A percentile compares a stretch with the other conserved stretches of the same genome.
Conservation (phyloP, 345 rosid genomes). For the Nasturtium officinale region DNA sequence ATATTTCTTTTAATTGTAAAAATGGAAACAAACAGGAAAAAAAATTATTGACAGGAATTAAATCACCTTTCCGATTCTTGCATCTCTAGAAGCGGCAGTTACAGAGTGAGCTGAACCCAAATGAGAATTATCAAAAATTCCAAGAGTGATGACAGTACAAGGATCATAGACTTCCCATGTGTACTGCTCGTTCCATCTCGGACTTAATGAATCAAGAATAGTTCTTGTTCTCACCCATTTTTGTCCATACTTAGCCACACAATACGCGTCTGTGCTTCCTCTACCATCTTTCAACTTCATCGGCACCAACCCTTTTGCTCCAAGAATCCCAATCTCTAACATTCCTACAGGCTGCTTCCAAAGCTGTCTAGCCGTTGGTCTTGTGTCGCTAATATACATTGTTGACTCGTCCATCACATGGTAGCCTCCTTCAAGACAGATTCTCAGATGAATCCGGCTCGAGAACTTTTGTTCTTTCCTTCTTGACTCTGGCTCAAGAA, state of each 20-base stretch:
- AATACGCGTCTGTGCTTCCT: slow-evolving; percentile 73
- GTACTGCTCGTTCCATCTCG: slow-evolving; percentile 83
- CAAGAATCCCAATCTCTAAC: slow-evolving; percentile 73
- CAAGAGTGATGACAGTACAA: slow-evolving; percentile 81
- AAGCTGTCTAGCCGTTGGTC: slow-evolving; percentile 83
- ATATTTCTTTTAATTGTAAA: background rate
- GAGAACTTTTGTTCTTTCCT: slow-evolving; percentile 82
- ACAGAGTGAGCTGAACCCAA: slow-evolving; percentile 50
- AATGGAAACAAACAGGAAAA: background rate
- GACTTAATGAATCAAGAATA: slow-evolving; percentile 56
- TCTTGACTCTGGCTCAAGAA: slow-evolving; percentile 64
- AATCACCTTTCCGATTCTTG: slow-evolving; percentile 76
- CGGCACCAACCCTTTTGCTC: slow-evolving; percentile 71
- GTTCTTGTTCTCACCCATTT: slow-evolving; percentile 91
- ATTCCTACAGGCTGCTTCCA: slow-evolving; percentile 85
- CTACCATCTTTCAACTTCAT: slow-evolving; percentile 77
- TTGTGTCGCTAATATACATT: slow-evolving; percentile 80
- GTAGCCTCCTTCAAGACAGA: slow-evolving; percentile 91
- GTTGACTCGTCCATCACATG: slow-evolving; percentile 94
- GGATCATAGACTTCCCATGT: slow-evolving; percentile 94
- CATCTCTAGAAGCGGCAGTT: slow-evolving; percentile 51
- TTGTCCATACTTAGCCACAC: slow-evolving; percentile 82
- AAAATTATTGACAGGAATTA: background rate
- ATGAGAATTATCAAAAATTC: slow-evolving; percentile 74
- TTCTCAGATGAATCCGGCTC: slow-evolving; percentile 74